Conservation (phyloP, 768 basidiomycete species). For the Phaffia tasmanica region DNA sequence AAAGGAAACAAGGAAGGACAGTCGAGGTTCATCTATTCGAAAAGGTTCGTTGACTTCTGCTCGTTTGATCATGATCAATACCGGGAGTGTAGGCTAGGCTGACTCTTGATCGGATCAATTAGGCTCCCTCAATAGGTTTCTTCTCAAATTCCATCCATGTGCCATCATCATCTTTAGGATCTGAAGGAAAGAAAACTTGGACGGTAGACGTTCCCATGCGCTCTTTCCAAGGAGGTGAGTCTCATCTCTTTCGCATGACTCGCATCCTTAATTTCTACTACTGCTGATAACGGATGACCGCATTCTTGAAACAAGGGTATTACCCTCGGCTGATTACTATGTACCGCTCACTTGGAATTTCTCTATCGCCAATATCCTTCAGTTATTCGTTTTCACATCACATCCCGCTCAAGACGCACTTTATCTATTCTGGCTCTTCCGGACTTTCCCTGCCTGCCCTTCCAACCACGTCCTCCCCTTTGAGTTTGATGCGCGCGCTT, state of each 20-base stretch:
- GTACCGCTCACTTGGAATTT: conserved; percentile 53
- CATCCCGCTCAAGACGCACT: conserved; percentile 39
- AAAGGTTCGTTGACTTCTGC: conserved; percentile 46
- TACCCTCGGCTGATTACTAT: conserved; percentile 59
- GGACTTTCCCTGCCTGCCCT: conserved; percentile 49
- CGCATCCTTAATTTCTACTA: no score
- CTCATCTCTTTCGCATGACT: neutral
- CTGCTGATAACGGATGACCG: conserved; percentile 1
- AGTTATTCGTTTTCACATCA: conserved; percentile 46
- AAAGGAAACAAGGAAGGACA: conserved; percentile 38
- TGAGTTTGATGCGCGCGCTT: neutral
- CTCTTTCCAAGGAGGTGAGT: conserved; percentile 63
- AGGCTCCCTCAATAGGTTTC: conserved; percentile 56
- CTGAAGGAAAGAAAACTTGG: conserved; percentile 28
- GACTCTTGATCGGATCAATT: conserved; percentile 3
- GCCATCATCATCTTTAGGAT: conserved; percentile 25
- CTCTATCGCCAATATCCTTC: conserved; percentile 50
- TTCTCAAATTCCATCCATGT: conserved; percentile 46
- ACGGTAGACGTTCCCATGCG: conserved; percentile 70
- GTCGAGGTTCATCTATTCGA: conserved; percentile 65
- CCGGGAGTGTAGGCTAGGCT: neutral
- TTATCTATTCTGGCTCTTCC: conserved; percentile 55
- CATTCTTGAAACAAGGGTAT: conserved; percentile 47
- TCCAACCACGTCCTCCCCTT: conserved; percentile 19
- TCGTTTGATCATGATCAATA: neutral